Evolutionary conservation across 1,284 basidiomycete genomes (phyloP).

Genomic region (Agaricales sp.): DNA sequence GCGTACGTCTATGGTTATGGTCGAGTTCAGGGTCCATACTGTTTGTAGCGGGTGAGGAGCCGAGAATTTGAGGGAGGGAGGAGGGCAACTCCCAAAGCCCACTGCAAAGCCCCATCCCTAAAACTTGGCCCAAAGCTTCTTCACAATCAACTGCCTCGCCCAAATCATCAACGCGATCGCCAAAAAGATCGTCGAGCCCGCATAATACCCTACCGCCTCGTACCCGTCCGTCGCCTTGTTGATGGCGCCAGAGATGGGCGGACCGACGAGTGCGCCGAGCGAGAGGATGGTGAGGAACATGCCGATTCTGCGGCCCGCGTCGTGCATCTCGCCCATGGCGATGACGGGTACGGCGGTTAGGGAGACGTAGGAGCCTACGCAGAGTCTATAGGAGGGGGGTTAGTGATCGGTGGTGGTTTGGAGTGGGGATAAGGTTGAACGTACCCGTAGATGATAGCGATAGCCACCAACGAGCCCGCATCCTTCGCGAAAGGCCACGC

Average conservation of each 20-base stretch:
- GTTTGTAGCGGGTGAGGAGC: no score
- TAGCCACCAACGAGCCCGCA: slow-evolving; percentile 27
- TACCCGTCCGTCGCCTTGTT: slow-evolving; percentile 21
- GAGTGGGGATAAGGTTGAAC: not conserved
- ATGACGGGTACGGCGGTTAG: slow-evolving; percentile 25
- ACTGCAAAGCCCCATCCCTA: not conserved
- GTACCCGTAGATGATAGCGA: slow-evolving; percentile 45
- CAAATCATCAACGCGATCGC: not conserved
- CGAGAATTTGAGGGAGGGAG: no score
- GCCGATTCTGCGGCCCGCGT: slow-evolving; percentile 32
- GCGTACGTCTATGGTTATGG: no score
- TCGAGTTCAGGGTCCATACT: no score
- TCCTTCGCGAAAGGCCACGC: slow-evolving; percentile 45
- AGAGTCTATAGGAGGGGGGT: slow-evolving; percentile 5
- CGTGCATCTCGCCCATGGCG: slow-evolving; percentile 25
- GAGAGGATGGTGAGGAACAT: slow-evolving; percentile 30
- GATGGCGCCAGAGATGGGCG: slow-evolving; percentile 36
- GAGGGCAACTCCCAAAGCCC: no score
- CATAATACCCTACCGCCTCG: slow-evolving; percentile 30
- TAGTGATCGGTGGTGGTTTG: not conserved
- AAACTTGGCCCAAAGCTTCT: not conserved
- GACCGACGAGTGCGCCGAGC: slow-evolving; percentile 30
- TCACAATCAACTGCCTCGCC: not conserved
- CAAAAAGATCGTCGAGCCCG: slow-evolving; percentile 17
- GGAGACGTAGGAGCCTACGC: slow-evolving; percentile 22